phyloP scores from a whole-genome alignment of 768 basidiomycete genomes.

The Hebeloma cylindrosporum region DNA sequence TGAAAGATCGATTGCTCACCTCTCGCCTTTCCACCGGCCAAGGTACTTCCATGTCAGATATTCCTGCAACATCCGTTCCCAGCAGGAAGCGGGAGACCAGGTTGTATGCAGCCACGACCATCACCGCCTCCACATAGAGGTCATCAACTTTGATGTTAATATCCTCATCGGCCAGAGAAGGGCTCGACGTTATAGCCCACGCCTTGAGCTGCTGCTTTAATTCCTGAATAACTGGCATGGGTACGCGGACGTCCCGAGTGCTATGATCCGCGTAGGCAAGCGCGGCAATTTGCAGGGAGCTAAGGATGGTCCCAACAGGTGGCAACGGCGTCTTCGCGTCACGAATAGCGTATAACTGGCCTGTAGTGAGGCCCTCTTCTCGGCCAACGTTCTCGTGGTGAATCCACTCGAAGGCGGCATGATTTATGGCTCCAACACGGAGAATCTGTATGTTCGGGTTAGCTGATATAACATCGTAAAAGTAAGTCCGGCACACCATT shows the following conservation, averaged over 20 bases:
- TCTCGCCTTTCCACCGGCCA: constrained; percentile 51
- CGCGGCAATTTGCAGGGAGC: constrained; percentile 49
- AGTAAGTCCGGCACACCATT: constrained; percentile 36
- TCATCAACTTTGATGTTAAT: constrained; percentile 36
- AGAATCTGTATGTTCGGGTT: constrained; percentile 37
- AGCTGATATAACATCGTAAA: background rate
- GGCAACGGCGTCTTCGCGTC: constrained; percentile 44
- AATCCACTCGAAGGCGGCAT: constrained; percentile 55
- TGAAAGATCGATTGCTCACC: constrained; percentile 24
- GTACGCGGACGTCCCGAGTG: constrained; percentile 48
- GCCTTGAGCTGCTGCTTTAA: constrained; percentile 40
- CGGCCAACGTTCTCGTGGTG: constrained; percentile 55
- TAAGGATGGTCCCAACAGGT: constrained; percentile 40
- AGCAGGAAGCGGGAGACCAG: constrained; percentile 70
- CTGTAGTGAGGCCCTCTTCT: constrained; percentile 47
- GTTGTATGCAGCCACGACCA: constrained; percentile 58
- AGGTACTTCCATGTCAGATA: constrained; percentile 44
- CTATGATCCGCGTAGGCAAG: constrained; percentile 60
- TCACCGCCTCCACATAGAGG: constrained; percentile 54
- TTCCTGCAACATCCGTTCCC: constrained; percentile 58
- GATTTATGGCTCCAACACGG: constrained; percentile 50
- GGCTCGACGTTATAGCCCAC: constrained; percentile 19
- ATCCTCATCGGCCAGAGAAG: constrained; percentile 19
- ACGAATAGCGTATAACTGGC: constrained; percentile 56
- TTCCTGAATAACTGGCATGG: constrained; percentile 37